Conservation (phyloP, 2,329 filamentous ascomycete genomes). For the Pseudocercospora eumusae region DNA sequence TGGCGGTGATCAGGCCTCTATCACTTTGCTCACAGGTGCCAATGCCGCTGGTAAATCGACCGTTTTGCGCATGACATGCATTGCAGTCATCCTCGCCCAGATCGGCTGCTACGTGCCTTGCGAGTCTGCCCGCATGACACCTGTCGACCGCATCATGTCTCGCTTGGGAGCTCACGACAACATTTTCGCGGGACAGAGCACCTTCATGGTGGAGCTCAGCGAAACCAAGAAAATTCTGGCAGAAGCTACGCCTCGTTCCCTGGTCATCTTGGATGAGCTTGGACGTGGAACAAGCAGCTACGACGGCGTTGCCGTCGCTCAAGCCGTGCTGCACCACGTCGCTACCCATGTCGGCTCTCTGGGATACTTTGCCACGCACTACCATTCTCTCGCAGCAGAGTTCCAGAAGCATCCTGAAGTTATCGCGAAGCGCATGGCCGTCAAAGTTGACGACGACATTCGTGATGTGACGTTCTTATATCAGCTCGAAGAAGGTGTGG, state of each 20-base stretch:
- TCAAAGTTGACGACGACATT: constrained; percentile 82
- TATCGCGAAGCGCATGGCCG: constrained; percentile 83
- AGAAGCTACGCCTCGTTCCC: constrained; percentile 87
- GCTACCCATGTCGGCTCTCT: constrained; percentile 90
- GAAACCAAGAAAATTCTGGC: constrained; percentile 98
- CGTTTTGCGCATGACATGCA: constrained; percentile 91
- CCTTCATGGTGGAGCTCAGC: constrained; percentile 95
- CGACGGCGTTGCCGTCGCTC: constrained; percentile 93
- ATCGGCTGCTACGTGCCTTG: constrained; percentile 92
- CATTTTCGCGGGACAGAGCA: constrained; percentile 96
- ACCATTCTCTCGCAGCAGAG: constrained; percentile 89
- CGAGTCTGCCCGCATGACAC: constrained; percentile 77
- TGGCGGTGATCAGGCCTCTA: constrained; percentile 77
- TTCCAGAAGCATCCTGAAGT: constrained; percentile 90
- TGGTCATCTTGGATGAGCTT: constrained; percentile 95
- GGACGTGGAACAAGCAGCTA: constrained; percentile 94
- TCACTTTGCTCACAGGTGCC: constrained; percentile 89
- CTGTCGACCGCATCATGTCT: constrained; percentile 97
- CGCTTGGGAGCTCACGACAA: constrained; percentile 97
- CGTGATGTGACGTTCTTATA: constrained; percentile 95
- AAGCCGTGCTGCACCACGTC: constrained; percentile 95
- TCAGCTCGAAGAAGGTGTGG: constrained; percentile 87
- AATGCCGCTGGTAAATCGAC: constrained; percentile 98
- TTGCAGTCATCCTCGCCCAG: constrained; percentile 96
- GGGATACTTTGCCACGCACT: constrained; percentile 97